phyloP scores from a whole-genome alignment of 768 basidiomycete species.

The Arthromyces matolae region DNA sequence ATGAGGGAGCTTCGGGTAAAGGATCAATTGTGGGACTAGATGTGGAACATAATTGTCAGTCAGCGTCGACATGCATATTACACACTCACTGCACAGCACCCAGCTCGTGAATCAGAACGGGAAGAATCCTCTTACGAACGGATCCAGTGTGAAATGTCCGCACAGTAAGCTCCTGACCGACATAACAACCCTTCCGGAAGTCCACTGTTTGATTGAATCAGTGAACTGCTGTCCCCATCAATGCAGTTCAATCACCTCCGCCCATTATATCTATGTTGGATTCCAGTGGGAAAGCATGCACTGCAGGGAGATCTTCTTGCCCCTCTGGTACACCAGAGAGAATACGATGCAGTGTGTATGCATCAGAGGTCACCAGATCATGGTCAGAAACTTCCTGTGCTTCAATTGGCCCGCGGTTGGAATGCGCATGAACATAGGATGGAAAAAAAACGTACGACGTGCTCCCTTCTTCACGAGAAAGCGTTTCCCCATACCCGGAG shows the following conservation, averaged over 20 bases:
- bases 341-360: slow-evolving; percentile 78
- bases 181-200: slow-evolving; percentile 96
- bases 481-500: slow-evolving; percentile 75
- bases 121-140: slow-evolving; percentile 85
- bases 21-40: slow-evolving; percentile 8
- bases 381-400: slow-evolving; percentile 56
- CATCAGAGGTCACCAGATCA: slow-evolving; percentile 46
- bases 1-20: slow-evolving; percentile 19
- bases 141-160: slow-evolving; percentile 94
- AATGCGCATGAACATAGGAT: background rate
- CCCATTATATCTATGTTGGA: slow-evolving; percentile 95
- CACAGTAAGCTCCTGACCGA: slow-evolving; percentile 96
- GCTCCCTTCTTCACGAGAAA: slow-evolving; percentile 68
- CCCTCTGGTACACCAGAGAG: slow-evolving; percentile 88
- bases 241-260: slow-evolving; percentile 55
- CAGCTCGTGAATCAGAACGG: slow-evolving; percentile 55
- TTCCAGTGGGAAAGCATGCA: slow-evolving; percentile 88
- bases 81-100: slow-evolving; percentile 35
- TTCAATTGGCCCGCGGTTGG: slow-evolving; percentile 23
- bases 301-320: slow-evolving; percentile 64
- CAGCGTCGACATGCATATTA: background rate
- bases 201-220: slow-evolving; percentile 53
- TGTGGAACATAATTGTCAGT: background rate
- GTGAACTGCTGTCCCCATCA: background rate
- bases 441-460: slow-evolving; percentile 53